Evolutionary conservation across 805 yeast genomes (phyloP).

Genomic region (Cyberlindnera mrakii): DNA sequence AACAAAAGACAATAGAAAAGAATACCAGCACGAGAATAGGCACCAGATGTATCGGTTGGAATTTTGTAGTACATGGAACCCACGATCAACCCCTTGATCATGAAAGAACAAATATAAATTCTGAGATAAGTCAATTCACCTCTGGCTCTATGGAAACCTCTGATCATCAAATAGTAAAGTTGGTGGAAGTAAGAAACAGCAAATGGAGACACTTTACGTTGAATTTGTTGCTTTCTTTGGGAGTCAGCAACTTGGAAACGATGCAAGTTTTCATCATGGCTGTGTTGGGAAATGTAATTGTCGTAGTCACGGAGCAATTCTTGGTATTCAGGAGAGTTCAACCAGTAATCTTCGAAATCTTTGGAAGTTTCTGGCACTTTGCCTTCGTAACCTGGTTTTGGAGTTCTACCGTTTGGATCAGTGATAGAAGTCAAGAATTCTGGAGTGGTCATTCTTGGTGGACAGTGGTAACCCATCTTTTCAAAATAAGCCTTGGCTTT

Average conservation of each 20-base stretch:
- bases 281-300: slow-evolving; percentile 1
- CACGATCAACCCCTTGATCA: no score
- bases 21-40: slow-evolving; percentile 50
- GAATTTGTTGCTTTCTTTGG: no score
- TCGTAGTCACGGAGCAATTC: slow-evolving; percentile 8
- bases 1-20: slow-evolving; percentile 52
- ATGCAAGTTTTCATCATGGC: slow-evolving; percentile 32
- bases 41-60: slow-evolving; percentile 64
- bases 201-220: no score
- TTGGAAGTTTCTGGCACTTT: slow-evolving; percentile 46
- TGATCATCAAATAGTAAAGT: slow-evolving; percentile 31
- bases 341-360: slow-evolving; percentile 50
- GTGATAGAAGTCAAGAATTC: slow-evolving; percentile 54
- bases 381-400: slow-evolving; percentile 36
- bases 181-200: slow-evolving; percentile 41
- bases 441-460: slow-evolving; percentile 53
- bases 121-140: slow-evolving; percentile 27
- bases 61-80: slow-evolving; percentile 30
- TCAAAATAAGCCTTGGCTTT: slow-evolving; percentile 43
- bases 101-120: no score
- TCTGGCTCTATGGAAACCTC: slow-evolving; percentile 40
- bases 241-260: slow-evolving; percentile 15
- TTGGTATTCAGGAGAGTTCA: slow-evolving; percentile 35
- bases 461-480: slow-evolving; percentile 51
- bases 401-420: slow-evolving; percentile 45